These are phyloP conservation scores for Pachyrhizus erosus DNA, from an alignment of 306 rosid species.

Conservation along the genomic window DNA sequence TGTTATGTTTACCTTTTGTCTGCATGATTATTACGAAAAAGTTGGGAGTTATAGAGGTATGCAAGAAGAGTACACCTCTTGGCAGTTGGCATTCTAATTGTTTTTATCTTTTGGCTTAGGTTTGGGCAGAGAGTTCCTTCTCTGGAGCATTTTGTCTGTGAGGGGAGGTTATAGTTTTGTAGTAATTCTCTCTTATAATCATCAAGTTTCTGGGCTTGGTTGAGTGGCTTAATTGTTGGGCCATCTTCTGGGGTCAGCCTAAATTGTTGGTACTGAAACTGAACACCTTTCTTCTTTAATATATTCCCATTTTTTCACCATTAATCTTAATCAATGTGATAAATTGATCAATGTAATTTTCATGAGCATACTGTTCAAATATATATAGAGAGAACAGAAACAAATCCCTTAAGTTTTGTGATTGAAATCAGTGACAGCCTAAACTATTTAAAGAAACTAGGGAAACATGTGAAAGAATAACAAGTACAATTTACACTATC, in stretches of 20 bases:
- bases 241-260: constrained; percentile 18
- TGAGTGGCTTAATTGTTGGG: not conserved
- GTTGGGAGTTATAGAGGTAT: not conserved
- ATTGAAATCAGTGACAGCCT: not conserved
- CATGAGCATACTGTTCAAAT: not conserved
- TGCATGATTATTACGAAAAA: not conserved
- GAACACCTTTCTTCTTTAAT: not conserved
- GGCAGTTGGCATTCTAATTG: not conserved
- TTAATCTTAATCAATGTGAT: constrained; percentile 21
- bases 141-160: not conserved
- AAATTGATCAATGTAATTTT: not conserved
- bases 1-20: not conserved
- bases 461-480: not conserved
- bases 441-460: not conserved
- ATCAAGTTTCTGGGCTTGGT: not conserved
- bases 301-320: constrained; percentile 7
- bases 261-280: not conserved
- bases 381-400: not conserved
- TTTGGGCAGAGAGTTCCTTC: not conserved
- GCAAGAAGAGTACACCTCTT: not conserved
- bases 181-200: not conserved
- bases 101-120: not conserved
- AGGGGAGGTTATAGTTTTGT: not conserved
- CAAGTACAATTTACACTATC: not conserved
- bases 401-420: not conserved